Percentiles rank a stretch among this genome's conserved stretches.
These are phyloP conservation scores for Fraxinus albicans DNA, from an alignment of 305 asterid genomes.

Conservation along the genomic window DNA sequence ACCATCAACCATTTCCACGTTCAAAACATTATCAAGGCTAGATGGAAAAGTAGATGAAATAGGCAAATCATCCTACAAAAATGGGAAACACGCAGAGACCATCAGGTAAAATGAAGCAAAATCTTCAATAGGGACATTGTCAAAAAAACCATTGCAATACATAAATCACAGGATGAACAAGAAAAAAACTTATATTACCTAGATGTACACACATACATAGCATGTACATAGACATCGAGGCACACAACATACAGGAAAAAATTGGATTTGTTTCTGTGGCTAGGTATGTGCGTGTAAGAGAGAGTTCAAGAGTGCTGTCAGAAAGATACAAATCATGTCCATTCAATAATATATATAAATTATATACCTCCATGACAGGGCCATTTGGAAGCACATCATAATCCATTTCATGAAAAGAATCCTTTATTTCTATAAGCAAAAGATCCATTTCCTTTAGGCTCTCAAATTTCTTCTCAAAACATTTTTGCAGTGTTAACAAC, in stretches of 20 bases:
- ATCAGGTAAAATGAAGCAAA: conserved; percentile 31
- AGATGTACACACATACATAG: not conserved
- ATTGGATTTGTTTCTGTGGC: not conserved
- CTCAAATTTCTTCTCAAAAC: conserved; percentile 36
- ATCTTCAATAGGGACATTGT: conserved; percentile 12
- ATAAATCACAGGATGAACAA: conserved; percentile 2
- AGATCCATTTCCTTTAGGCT: conserved; percentile 36
- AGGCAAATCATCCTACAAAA: conserved; percentile 60
- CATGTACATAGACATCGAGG: not conserved
- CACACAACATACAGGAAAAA: not conserved
- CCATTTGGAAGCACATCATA: conserved; percentile 24
- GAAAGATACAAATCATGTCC: not conserved
- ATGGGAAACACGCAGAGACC: conserved; percentile 22
- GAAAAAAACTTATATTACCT: not conserved
- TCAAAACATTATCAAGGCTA: conserved; percentile 33
- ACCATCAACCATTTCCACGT: conserved; percentile 39
- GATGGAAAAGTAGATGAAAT: conserved; percentile 43
- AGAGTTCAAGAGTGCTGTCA: not conserved
- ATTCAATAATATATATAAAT: not conserved
- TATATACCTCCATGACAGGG: conserved; percentile 38
- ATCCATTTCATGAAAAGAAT: conserved; percentile 29
- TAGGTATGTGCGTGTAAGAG: not conserved
- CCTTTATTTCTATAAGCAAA: conserved; percentile 37
- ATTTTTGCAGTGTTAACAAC: conserved; percentile 24
- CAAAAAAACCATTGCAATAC: conserved; percentile 8